Conservation (phyloP, 2,329 filamentous ascomycete species). For the Stylonectria norvegica region DNA sequence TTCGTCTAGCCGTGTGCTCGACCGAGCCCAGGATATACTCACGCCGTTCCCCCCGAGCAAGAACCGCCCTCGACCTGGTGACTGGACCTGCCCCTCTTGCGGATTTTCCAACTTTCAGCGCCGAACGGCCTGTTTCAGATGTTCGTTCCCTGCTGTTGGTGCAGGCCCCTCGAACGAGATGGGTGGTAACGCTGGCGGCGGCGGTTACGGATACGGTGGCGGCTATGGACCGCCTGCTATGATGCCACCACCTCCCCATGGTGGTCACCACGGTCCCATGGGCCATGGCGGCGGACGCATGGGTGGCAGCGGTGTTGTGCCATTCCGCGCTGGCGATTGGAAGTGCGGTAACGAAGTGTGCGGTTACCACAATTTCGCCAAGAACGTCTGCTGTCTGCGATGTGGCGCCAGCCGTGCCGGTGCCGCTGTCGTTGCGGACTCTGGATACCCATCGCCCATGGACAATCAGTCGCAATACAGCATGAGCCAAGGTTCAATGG, state of each 20-base stretch:
- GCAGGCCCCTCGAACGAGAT: slow-evolving; percentile 67
- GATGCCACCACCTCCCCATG: slow-evolving; percentile 72
- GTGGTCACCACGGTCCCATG: slow-evolving; percentile 58
- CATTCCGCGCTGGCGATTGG: slow-evolving; percentile 98
- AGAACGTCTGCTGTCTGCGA: slow-evolving; percentile 96
- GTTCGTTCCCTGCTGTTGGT: slow-evolving; percentile 94
- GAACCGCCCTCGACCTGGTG: slow-evolving; percentile 92
- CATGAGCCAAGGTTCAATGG: slow-evolving; percentile 86
- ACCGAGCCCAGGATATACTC: slow-evolving; percentile 91
- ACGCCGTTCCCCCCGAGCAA: slow-evolving; percentile 98
- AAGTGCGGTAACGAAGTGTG: slow-evolving; percentile 97
- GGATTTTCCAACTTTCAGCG: slow-evolving; percentile 99
- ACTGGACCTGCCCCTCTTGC: slow-evolving; percentile 98
- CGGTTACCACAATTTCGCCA: slow-evolving; percentile 98
- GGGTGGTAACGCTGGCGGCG: slow-evolving; percentile 50
- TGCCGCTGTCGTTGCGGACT: slow-evolving; percentile 91
- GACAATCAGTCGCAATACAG: slow-evolving; percentile 78
- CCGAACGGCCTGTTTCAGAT: slow-evolving; percentile 96
- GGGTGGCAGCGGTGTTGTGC: slow-evolving; percentile 81
- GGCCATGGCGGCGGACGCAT: slow-evolving; percentile 64
- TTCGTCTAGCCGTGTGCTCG: slow-evolving; percentile 92
- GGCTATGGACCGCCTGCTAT: slow-evolving; percentile 69
- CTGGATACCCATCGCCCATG: slow-evolving; percentile 87
- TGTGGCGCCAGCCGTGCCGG: slow-evolving; percentile 93
- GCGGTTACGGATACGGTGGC: slow-evolving; percentile 63